Evolutionary conservation across 306 rosid genomes (phyloP).

Genomic region (Fragaria iinumae): DNA sequence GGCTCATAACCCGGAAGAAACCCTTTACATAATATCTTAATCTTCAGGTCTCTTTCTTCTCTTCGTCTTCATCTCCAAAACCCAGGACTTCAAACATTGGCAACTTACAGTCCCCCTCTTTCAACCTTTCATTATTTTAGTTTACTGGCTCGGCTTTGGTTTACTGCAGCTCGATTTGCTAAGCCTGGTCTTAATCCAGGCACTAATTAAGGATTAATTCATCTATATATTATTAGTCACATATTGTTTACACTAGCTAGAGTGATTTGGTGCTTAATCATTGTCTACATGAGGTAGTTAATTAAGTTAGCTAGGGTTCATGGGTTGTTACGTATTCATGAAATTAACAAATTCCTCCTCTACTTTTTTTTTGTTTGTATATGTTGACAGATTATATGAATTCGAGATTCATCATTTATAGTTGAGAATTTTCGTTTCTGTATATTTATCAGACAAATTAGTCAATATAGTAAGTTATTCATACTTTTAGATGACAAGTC

Average conservation of each 20-base stretch:
- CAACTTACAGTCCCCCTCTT: neutral
- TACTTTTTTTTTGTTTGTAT: neutral
- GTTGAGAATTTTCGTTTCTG: neutral
- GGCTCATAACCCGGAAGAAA: neutral
- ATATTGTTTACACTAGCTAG: neutral
- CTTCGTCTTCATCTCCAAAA: neutral
- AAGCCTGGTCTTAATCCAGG: neutral
- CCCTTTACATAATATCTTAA: neutral
- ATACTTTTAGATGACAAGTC: neutral
- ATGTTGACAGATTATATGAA: neutral
- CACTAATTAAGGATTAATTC: neutral
- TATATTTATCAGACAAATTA: neutral
- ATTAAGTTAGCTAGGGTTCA: neutral
- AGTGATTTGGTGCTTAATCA: neutral
- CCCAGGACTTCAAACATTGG: neutral
- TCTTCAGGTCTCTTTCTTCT: neutral
- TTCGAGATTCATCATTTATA: neutral
- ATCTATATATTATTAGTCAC: neutral
- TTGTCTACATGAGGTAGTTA: neutral
- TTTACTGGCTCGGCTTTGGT: neutral
- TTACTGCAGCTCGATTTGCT: neutral
- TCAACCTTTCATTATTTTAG: neutral
- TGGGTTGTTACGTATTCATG: neutral
- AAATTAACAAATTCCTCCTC: neutral
- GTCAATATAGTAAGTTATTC: neutral